Base-by-base conservation (phyloP, 2,329 filamentous ascomycete species). In the Massarina eburnea region DNA sequence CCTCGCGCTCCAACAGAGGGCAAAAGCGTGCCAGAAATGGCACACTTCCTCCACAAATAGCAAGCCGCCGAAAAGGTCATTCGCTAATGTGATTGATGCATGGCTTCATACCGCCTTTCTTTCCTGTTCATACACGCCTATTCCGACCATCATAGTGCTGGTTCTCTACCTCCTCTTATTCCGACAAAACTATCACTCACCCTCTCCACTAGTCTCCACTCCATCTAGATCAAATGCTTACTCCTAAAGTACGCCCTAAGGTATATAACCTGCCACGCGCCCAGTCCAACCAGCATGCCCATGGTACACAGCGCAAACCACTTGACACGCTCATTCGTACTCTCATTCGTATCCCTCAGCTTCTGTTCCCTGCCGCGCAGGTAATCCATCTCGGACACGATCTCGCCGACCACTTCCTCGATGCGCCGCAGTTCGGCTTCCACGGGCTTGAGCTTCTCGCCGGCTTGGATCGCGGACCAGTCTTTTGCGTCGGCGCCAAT, bases 331-430 rank as follows among this genome's bases (percentile, higher is more conserved):
- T 88, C 94, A 76, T 99, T 99, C 57, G 94, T 99, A 80, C 92
- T 97, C 85, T 99, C 94, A 74, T 99, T 99, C 60, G 94, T 99
- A 76, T 99, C 92, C 71, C 94, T 82, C 62, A 99, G 81, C 79
- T 90, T 95, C 82, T 96, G 91, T 80, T 99, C 94, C 62, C 94
- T 83, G 30, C 73, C 64, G 57, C 94, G 83, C 62, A 99, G 82
- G 76, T 97, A 99, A 56, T 97, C 92, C 92, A 99, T 95, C 80
- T 97, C 92, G 53, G 74, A 74, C 39, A 96, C 92, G 54, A 97
- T 84, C 76, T 97, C 92, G 56, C 79, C 80, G 30, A 95, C 88
- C 68, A 92, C 81, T 76, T 96, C 94, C 72, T 96, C 91, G 66
- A 97, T 88, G 59, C 91, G 85, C 64, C 91, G 86, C 66, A 99